Evolutionary conservation across 176 grass and related monocot genomes (phyloP).

Genomic region (Zea mays): DNA sequence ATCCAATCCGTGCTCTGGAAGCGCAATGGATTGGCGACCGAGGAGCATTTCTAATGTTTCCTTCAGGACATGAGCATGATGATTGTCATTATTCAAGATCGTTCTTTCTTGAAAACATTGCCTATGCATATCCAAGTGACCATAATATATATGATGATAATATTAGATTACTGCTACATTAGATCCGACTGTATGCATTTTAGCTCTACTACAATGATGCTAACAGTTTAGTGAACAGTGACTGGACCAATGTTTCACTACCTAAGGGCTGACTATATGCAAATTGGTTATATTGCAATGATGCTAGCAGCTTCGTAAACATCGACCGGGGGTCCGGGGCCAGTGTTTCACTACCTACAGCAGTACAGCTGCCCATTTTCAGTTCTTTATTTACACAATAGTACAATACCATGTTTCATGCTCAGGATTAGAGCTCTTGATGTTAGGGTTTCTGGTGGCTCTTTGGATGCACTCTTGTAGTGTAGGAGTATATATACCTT

Average conservation of each 20-base stretch:
- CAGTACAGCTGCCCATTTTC: background rate
- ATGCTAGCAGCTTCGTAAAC: background rate
- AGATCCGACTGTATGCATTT: background rate
- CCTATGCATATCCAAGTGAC: background rate
- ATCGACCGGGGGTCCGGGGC: background rate
- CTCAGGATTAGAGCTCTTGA: background rate
- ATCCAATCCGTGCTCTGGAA: background rate
- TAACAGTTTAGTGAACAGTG: background rate
- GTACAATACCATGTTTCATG: background rate
- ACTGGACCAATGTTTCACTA: background rate
- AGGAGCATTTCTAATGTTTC: background rate
- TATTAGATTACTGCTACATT: background rate
- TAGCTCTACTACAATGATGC: background rate
- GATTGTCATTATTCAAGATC: background rate
- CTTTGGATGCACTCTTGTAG: background rate
- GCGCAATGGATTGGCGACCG: background rate
- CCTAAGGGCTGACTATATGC: background rate
- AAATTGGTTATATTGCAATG: conserved; percentile 1
- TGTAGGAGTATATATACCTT: background rate
- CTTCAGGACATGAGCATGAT: background rate
- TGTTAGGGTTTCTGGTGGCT: background rate
- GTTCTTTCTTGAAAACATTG: too few species aligned
- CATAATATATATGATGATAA: background rate
- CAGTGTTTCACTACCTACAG: background rate
- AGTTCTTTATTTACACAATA: background rate